phyloP scores from a whole-genome alignment of 495 filamentous ascomycete species.

The Neurospora sp. region DNA sequence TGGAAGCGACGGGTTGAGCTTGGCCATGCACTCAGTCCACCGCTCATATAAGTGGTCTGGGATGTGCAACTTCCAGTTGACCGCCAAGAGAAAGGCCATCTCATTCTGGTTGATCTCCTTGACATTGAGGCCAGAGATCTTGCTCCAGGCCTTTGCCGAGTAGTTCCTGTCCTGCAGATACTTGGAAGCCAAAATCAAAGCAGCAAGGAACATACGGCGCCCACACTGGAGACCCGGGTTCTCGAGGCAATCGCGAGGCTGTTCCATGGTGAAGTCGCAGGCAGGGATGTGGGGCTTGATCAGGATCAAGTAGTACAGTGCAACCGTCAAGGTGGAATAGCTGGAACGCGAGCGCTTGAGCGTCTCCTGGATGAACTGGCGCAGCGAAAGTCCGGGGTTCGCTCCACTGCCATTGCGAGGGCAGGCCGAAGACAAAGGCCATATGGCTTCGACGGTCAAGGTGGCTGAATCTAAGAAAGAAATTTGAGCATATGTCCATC shows the following conservation, averaged over 20 bases:
- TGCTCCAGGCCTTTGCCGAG: slow-evolving; percentile 33
- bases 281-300: slow-evolving; percentile 85
- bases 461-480: slow-evolving; percentile 76
- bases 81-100: slow-evolving; percentile 79
- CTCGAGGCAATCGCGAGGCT: slow-evolving; percentile 60
- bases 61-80: slow-evolving; percentile 92
- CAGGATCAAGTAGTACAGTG: slow-evolving; percentile 89
- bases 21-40: slow-evolving; percentile 86
- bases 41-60: slow-evolving; percentile 77
- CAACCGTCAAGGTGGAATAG: slow-evolving; percentile 94
- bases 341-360: slow-evolving; percentile 88
- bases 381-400: slow-evolving; percentile 74
- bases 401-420: slow-evolving; percentile 46
- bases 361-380: slow-evolving; percentile 95
- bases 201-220: slow-evolving; percentile 92
- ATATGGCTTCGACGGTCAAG: slow-evolving; percentile 94
- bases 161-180: slow-evolving; percentile 97
- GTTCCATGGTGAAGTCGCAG: slow-evolving; percentile 76
- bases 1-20: slow-evolving; percentile 62
- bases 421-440: slow-evolving; percentile 66
- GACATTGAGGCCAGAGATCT: slow-evolving; percentile 26
- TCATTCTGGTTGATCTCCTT: slow-evolving; percentile 95
- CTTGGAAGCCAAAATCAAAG: slow-evolving; percentile 88
- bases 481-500: slow-evolving; percentile 19
- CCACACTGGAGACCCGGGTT: slow-evolving; percentile 88